Evolutionary conservation across 371 early-diverging fungal species (phyloP), one percentile per base, ranked within the genome.

Genomic region (Mucor irregularis): DNA sequence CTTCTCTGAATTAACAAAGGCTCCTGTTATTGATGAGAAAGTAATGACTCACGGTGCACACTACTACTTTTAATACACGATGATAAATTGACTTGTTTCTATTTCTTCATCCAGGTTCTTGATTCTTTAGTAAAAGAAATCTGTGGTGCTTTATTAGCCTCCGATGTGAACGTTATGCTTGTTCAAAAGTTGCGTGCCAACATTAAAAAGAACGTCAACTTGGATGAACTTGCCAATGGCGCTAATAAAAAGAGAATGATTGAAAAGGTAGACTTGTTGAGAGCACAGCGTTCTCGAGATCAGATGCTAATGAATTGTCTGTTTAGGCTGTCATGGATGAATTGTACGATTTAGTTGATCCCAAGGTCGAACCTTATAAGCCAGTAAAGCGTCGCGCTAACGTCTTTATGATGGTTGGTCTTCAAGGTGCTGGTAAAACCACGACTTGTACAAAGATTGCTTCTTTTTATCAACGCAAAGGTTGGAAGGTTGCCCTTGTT

Each of bases 371-470:
- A 58, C 82, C 96, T 13, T 96, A 87, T 74, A 86, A 88, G 56
- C 96, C 98, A 29, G 81, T 83, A 30, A 97, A 93, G 70, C 90
- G 90, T 16, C 84, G 84, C 63, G 47, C 83, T 31, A 98, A 97
- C 71, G 84, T 97, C 4, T 88, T 99, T 53, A 95, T 99, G 93
- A 98, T 99, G 87, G 99, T 99, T 24, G 99, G 99, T 63, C 80
- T 99, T 64, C 99, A 99, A 73, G 99, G 99, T 66, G 85, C 90
- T 58, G 99, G 99, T 55, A 99, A 99, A 73, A 99, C 99, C 4
- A 99, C 99, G 0, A 91, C 96, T 5, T 96, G 99, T 81, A 99
- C 99, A 37, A 99, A 99, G 80, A 85, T 99, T 55, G 99, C 99
- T 0, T 83, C 90, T 22, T 90, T 93, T 65, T 99, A 99, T 69